phyloP scores from a whole-genome alignment of 176 grass and related monocot species.

The Tillandsia leiboldiana region DNA sequence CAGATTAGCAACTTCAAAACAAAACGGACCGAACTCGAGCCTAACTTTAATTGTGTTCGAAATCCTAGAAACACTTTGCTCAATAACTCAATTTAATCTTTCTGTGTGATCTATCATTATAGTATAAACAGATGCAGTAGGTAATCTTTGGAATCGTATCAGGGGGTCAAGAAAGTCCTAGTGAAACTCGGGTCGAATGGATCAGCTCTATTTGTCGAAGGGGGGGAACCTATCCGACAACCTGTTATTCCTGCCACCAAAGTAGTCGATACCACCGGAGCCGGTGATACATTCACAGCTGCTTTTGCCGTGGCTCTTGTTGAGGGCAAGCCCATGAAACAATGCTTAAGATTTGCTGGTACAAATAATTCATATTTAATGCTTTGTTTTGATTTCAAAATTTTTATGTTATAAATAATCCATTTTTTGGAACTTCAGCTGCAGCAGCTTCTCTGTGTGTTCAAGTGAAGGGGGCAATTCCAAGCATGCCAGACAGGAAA shows the following conservation, averaged over 20 bases:
- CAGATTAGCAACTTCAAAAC: no score
- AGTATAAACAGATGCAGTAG: not conserved
- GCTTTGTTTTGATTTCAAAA: conserved; percentile 1
- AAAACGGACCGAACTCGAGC: no score
- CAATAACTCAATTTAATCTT: conserved; percentile 1
- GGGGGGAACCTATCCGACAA: conserved; percentile 60
- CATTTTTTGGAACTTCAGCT: conserved; percentile 43
- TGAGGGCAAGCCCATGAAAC: conserved; percentile 62
- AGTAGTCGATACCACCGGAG: conserved; percentile 83
- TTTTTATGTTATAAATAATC: conserved; percentile 2
- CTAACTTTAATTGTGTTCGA: no score
- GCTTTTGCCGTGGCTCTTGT: conserved; percentile 90
- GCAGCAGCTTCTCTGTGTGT: conserved; percentile 84
- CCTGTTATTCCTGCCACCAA: conserved; percentile 51
- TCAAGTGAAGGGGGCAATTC: conserved; percentile 83
- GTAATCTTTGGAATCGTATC: conserved; percentile 7
- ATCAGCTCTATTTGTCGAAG: conserved; percentile 86
- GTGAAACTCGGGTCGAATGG: conserved; percentile 89
- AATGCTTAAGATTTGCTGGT: conserved; percentile 94
- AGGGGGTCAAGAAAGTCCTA: conserved; percentile 75
- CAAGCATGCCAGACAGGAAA: conserved; percentile 73
- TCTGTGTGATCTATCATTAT: not conserved
- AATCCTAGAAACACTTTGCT: not conserved
- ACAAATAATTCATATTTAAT: conserved; percentile 9
- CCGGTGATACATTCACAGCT: conserved; percentile 91